Base-by-base conservation (phyloP, 352 stramenopile genomes). In the Pilasporangium apinafurcum region DNA sequence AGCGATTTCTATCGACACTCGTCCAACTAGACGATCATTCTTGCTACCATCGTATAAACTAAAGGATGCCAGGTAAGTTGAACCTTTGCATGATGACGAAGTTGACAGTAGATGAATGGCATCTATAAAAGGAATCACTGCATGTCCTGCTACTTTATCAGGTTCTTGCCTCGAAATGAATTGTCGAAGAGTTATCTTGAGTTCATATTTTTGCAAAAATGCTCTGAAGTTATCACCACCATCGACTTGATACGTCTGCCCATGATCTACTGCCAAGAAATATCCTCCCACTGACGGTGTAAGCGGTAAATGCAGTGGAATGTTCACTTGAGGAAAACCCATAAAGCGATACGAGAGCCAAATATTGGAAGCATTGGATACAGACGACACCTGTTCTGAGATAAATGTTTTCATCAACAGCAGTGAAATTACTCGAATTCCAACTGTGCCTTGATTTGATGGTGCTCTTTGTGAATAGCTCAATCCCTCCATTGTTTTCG, bases 361-460 rank as follows among this genome's bases (percentile, higher is more conserved):
- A 16, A 55, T 25, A 9, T 34, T 8, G 5, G 9, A 17, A 5
- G 16, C 6, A 13, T 20, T 36, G 8, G 14, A 13, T 14, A 21
- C 17, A 28, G 24, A 29, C 6, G 26, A 9, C 4, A 18, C 12
- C 12, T n/a, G 16, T 9, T 50, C 28, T 0, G 33, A 37, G 14
- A 59, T 26, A 9, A 59, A 59, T 5, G 37, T 49, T 28, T 59
- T 53, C 21, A 53, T 41, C 16, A 59, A 31, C 20, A 59, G 20
- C 6, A 53, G 20, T 8, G 44, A 47, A 18, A 59, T 14, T 5
- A 59, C 7, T 31, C 44, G 43, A 18, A 59, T 49, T 8, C 10
- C 13, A 10, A 56, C 32, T 4, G 17, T 13, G 5, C 31, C 31
- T 18, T 20, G n/a, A n/a, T n/a, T n/a, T n/a, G n/a, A n/a, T n/a